phyloP scores from a whole-genome alignment of 352 stramenopile species.

The Pythium scleroteichum region DNA sequence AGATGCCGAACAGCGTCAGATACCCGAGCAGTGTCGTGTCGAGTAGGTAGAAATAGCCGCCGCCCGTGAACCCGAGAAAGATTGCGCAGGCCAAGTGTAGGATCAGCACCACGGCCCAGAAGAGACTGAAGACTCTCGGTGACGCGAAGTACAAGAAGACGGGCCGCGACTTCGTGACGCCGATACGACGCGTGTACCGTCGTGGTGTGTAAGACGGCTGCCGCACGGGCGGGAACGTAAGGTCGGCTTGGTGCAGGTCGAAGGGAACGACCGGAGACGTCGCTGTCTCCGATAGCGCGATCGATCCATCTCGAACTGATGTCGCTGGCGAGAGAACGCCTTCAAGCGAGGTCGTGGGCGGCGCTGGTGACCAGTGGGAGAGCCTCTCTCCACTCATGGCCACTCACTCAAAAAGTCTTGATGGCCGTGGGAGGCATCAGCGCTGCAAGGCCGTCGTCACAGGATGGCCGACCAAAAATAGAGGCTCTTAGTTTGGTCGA shows the following conservation, averaged over 20 bases:
- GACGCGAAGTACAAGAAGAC: constrained; percentile 12
- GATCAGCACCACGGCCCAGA: constrained; percentile 18
- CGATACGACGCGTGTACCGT: constrained; percentile 17
- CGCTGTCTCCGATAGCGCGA: neutral
- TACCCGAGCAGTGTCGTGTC: constrained; percentile 23
- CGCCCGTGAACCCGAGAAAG: constrained; percentile 5
- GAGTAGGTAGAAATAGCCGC: constrained; percentile 22
- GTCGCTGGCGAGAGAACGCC: neutral
- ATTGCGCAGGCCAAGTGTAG: constrained; percentile 18
- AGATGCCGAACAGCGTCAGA: constrained; percentile 25
- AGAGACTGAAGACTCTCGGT: constrained; percentile 2
- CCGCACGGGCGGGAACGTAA: constrained; percentile 21
- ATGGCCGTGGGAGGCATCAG: too few species aligned
- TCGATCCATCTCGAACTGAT: constrained; percentile 1
- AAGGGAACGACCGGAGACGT: constrained; percentile 1
- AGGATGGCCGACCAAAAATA: too few species aligned
- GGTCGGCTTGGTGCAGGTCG: constrained; percentile 20
- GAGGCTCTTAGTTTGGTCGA: too few species aligned
- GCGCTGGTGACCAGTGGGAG: constrained; percentile 4
- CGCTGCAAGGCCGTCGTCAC: too few species aligned
- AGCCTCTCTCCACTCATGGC: constrained; percentile 11
- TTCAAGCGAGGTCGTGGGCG: neutral
- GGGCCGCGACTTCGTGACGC: neutral
- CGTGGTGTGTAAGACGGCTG: constrained; percentile 2
- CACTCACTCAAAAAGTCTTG: neutral